phyloP scores from a whole-genome alignment of 176 grass and related monocot genomes.

The Cenchrus fungigraminus region DNA sequence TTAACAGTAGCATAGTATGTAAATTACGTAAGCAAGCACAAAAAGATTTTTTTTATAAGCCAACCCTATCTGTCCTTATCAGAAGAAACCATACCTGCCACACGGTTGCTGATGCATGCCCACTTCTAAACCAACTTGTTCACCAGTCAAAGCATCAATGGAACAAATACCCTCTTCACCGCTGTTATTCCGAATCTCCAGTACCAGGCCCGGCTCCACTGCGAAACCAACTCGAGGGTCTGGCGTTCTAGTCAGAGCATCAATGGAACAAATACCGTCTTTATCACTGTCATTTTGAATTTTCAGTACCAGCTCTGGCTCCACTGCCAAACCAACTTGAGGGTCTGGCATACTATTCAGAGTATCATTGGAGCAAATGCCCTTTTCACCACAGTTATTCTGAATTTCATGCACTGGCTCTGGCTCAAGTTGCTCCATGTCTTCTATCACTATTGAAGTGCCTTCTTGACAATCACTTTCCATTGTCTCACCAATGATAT shows the following conservation, averaged over 20 bases:
- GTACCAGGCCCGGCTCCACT: conserved; percentile 17
- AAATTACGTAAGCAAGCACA: conserved; percentile 18
- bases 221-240: conserved; percentile 29
- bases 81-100: conserved; percentile 50
- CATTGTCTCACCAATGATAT: conserved; percentile 10
- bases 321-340: conserved; percentile 23
- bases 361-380: conserved; percentile 35
- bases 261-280: conserved; percentile 29
- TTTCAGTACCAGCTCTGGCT: not conserved
- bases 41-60: not conserved
- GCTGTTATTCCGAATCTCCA: conserved; percentile 16
- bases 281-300: conserved; percentile 6
- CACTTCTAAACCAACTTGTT: conserved; percentile 9
- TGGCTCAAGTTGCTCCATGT: conserved; percentile 17
- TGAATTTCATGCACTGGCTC: conserved; percentile 15
- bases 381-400: conserved; percentile 8
- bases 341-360: conserved; percentile 20
- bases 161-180: conserved; percentile 31
- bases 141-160: conserved; percentile 27
- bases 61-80: conserved; percentile 15
- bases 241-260: conserved; percentile 34
- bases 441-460: conserved; percentile 24
- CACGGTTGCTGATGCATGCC: conserved; percentile 23
- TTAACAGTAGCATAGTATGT: not conserved
- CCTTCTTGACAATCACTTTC: conserved; percentile 38